A percentile compares a stretch with the other conserved stretches of the same genome.
Conservation (phyloP, 1,284 basidiomycete genomes). For the Rhodotorula sp. region DNA sequence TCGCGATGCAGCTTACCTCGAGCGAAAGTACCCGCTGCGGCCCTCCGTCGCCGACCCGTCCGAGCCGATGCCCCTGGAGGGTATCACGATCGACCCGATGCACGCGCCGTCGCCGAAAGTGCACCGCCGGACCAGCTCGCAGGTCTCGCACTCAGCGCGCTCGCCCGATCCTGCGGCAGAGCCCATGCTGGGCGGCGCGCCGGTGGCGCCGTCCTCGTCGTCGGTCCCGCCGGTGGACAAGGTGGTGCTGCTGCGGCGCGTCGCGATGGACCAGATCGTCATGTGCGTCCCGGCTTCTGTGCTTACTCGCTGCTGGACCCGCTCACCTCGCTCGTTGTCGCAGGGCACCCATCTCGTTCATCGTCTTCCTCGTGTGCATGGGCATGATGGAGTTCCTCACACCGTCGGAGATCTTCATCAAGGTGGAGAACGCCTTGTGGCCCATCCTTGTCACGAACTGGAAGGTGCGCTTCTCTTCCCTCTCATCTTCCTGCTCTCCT, state of each 20-base stretch:
- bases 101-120: background rate
- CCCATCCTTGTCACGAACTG: slow-evolving; percentile 17
- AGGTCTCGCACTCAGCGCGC: background rate
- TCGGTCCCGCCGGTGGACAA: slow-evolving; percentile 3
- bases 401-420: background rate
- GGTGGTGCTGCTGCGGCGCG: slow-evolving; percentile 2
- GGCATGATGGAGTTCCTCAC: slow-evolving; percentile 18
- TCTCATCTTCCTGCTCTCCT: no score
- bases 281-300: slow-evolving; percentile 11
- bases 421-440: slow-evolving; percentile 2
- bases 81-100: slow-evolving; percentile 1
- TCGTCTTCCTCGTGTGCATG: slow-evolving; percentile 25
- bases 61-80: slow-evolving; percentile 14
- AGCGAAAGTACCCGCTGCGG: slow-evolving; percentile 13
- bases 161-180: background rate
- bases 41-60: background rate
- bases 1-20: slow-evolving; percentile 19
- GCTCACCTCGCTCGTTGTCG: background rate
- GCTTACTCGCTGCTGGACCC: background rate
- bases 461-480: background rate
- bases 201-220: background rate
- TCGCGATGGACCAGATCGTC: slow-evolving; percentile 20
- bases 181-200: background rate
- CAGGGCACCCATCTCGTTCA: slow-evolving; percentile 29
- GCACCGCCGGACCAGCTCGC: slow-evolving; percentile 3